These are phyloP conservation scores for Scheffersomyces lignosus DNA, from an alignment of 805 yeast genomes.

Conservation along the genomic window DNA sequence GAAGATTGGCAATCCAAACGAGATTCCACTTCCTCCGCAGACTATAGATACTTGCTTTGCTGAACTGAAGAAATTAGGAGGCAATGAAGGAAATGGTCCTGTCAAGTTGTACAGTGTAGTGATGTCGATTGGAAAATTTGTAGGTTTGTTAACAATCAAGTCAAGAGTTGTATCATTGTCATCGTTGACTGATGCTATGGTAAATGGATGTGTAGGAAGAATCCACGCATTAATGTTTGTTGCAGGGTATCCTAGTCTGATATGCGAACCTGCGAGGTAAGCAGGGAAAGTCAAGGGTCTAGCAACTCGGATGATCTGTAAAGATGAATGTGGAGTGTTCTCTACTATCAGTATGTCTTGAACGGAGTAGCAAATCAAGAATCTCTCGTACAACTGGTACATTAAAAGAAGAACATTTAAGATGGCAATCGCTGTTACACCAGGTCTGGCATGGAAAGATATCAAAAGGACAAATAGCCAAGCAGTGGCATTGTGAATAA, in stretches of 20 bases:
- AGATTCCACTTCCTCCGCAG: slow-evolving; percentile 76
- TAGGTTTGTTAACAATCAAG: slow-evolving; percentile 47
- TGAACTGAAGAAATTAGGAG: slow-evolving; percentile 44
- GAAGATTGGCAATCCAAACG: slow-evolving; percentile 58
- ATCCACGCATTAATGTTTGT: slow-evolving; percentile 29
- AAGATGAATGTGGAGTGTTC: slow-evolving; percentile 11
- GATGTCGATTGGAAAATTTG: slow-evolving; percentile 2
- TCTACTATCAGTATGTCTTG: slow-evolving; percentile 15
- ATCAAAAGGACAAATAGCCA: slow-evolving; percentile 46
- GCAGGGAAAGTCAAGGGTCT: slow-evolving; percentile 19
- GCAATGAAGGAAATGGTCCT: slow-evolving; percentile 45
- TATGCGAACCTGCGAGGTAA: slow-evolving; percentile 56
- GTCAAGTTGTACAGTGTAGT: slow-evolving; percentile 31
- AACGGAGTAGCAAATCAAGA: slow-evolving; percentile 14
- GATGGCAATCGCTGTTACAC: slow-evolving; percentile 42
- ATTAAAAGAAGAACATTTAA: slow-evolving; percentile 23
- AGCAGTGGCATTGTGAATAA: slow-evolving; percentile 54
- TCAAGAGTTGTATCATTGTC: slow-evolving; percentile 35
- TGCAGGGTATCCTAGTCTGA: slow-evolving; percentile 33
- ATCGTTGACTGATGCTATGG: slow-evolving; percentile 49
- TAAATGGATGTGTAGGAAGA: slow-evolving; percentile 67
- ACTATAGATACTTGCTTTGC: slow-evolving; percentile 54
- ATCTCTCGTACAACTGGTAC: slow-evolving; percentile 38
- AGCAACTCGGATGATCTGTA: slow-evolving; percentile 20
- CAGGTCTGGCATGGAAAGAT: slow-evolving; percentile 70